These are phyloP conservation scores for Daldinia eschscholtzii DNA, from an alignment of 2,329 filamentous ascomycete genomes.

Conservation along the genomic window DNA sequence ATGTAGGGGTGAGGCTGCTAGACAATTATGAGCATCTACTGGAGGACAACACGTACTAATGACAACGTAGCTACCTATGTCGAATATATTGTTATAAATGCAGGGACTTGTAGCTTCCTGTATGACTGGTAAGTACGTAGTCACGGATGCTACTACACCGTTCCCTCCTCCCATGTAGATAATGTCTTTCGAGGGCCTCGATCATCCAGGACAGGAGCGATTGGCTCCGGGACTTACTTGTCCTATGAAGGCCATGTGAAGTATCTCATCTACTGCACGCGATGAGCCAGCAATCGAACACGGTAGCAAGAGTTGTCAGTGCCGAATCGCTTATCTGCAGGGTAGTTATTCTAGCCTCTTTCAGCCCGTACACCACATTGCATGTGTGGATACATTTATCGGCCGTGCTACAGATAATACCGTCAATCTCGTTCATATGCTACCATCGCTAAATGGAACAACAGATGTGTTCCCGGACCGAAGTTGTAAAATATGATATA, in stretches of 20 bases:
- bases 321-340: conserved; percentile 11
- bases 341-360: background rate
- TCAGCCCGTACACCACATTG: background rate
- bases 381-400: conserved; percentile 19
- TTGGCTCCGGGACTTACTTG: conserved; percentile 7
- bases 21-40: background rate
- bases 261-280: conserved; percentile 6
- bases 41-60: background rate
- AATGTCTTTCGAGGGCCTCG: background rate
- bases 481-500: background rate
- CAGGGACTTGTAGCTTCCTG: background rate
- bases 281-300: conserved; percentile 4
- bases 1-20: background rate
- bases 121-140: background rate
- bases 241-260: background rate
- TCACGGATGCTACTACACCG: background rate
- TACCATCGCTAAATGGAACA: conserved; percentile 6
- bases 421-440: background rate
- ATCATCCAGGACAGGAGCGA: conserved; percentile 7
- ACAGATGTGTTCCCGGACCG: conserved; percentile 6
- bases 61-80: background rate
- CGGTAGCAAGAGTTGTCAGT: conserved; percentile 3
- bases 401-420: conserved; percentile 14
- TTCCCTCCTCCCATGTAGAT: background rate
- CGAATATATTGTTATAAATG: conserved; percentile 10